Conservation (phyloP, 148 eudicot genomes). For the Gaultheria prostrata region DNA sequence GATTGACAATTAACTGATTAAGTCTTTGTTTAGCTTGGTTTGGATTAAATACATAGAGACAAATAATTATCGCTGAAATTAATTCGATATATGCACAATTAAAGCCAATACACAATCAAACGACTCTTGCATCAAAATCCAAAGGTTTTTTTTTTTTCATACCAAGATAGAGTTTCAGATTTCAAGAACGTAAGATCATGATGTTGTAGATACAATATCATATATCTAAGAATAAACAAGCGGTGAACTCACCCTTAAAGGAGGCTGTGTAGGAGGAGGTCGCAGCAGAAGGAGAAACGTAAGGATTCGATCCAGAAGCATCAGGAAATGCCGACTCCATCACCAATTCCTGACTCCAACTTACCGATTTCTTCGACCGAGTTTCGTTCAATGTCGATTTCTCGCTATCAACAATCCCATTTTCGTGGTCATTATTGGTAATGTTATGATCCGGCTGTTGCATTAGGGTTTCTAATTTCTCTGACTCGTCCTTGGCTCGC, state of each 20-base stretch:
- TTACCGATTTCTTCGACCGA: conserved; percentile 10
- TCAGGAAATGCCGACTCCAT: conserved; percentile 20
- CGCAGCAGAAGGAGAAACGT: conserved; percentile 31
- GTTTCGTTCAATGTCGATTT: neutral
- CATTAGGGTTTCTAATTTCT: neutral
- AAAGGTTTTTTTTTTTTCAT: too few relatives aligned
- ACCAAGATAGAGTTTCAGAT: neutral
- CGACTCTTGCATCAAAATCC: too few relatives aligned
- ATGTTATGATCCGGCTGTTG: neutral
- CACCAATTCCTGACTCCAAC: conserved; percentile 9
- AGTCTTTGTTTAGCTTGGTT: too few relatives aligned
- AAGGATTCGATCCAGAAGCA: conserved; percentile 31
- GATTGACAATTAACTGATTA: too few relatives aligned
- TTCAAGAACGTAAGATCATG: neutral
- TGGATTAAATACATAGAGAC: neutral
- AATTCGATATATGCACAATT: neutral
- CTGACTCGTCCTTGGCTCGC: neutral
- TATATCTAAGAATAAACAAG: neutral
- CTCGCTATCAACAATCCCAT: neutral
- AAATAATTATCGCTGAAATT: neutral
- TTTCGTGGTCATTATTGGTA: neutral
- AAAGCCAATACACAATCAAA: neutral
- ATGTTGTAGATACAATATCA: neutral
- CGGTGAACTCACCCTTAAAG: conserved; percentile 38
- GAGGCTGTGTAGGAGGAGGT: conserved; percentile 27